Percentiles rank a stretch among this genome's conserved stretches.
These are phyloP conservation scores for Serendipita sp. DNA, from an alignment of 768 basidiomycete genomes.

Conservation along the genomic window DNA sequence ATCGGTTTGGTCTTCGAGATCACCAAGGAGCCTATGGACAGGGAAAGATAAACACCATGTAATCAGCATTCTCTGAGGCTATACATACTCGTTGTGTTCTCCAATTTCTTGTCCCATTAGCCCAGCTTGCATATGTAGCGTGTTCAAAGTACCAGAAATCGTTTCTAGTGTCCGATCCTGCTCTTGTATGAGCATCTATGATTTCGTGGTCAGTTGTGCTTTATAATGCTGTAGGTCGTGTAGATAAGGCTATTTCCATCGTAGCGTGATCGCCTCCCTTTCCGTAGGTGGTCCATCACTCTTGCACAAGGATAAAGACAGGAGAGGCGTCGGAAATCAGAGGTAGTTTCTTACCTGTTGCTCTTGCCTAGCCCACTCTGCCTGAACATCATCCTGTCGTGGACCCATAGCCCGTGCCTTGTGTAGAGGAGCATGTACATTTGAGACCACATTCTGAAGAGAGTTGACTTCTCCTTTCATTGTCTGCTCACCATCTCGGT, in stretches of 20 bases:
- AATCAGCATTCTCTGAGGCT: too few species aligned
- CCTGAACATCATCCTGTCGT: slow-evolving; percentile 43
- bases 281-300: too few species aligned
- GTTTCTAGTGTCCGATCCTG: slow-evolving; percentile 84
- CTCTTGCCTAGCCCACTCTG: slow-evolving; percentile 72
- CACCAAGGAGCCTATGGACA: slow-evolving; percentile 73
- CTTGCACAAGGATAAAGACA: too few species aligned
- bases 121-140: slow-evolving; percentile 78
- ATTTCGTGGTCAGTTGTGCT: too few species aligned
- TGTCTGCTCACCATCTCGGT: too few species aligned
- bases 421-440: slow-evolving; percentile 6
- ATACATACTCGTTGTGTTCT: slow-evolving; percentile 79
- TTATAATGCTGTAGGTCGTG: too few species aligned
- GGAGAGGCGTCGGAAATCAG: too few species aligned
- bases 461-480: slow-evolving; percentile 52
- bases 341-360: slow-evolving; percentile 58
- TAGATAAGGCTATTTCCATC: too few species aligned
- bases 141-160: slow-evolving; percentile 73
- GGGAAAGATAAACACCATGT: neutral
- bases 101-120: slow-evolving; percentile 86
- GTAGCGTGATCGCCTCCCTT: too few species aligned
- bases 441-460: slow-evolving; percentile 6
- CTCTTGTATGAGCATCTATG: slow-evolving; percentile 65
- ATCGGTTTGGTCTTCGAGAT: slow-evolving; percentile 62
- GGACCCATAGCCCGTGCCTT: slow-evolving; percentile 11